A percentile compares a stretch with the other conserved stretches of the same genome.
Evolutionary conservation across 1,139 yeast species (phyloP).

Genomic region (Candida frijolesensis): DNA sequence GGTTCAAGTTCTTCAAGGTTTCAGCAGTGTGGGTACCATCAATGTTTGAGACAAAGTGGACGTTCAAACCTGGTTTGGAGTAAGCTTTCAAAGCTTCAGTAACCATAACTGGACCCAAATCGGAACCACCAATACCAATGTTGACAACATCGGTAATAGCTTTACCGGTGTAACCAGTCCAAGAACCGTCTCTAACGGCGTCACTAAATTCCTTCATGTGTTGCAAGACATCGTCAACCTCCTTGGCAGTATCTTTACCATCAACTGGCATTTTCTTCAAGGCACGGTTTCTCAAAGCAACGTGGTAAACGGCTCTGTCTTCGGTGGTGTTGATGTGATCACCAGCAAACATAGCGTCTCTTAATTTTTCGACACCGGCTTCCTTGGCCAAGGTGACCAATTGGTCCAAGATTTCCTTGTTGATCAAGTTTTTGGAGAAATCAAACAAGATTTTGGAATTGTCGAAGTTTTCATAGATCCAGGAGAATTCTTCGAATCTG

Average conservation of each 20-base stretch:
- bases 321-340: slow-evolving; percentile 94
- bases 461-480: slow-evolving; percentile 79
- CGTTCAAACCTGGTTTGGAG: slow-evolving; percentile 71
- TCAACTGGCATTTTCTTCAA: slow-evolving; percentile 83
- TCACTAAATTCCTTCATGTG: slow-evolving; percentile 97
- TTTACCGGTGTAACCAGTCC: slow-evolving; percentile 98
- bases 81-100: slow-evolving; percentile 96
- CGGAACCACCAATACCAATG: slow-evolving; percentile 99
- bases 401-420: slow-evolving; percentile 72
- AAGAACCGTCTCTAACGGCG: slow-evolving; percentile 83
- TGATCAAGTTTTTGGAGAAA: slow-evolving; percentile 89
- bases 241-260: slow-evolving; percentile 84
- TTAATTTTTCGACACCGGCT: slow-evolving; percentile 81
- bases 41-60: slow-evolving; percentile 94
- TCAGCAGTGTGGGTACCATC: slow-evolving; percentile 98
- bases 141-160: slow-evolving; percentile 90
- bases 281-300: slow-evolving; percentile 91
- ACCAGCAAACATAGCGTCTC: slow-evolving; percentile 91
- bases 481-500: slow-evolving; percentile 75
- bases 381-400: slow-evolving; percentile 84
- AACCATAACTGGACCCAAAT: slow-evolving; percentile 98
- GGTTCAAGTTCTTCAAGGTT: slow-evolving; percentile 71
- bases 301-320: slow-evolving; percentile 95
- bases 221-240: slow-evolving; percentile 84
- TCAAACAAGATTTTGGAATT: slow-evolving; percentile 89